Percentiles rank a stretch among this genome's conserved stretches.
These are phyloP conservation scores for Syncephalastrum contaminatum DNA, from an alignment of 371 early-diverging fungal species.

Conservation along the genomic window DNA sequence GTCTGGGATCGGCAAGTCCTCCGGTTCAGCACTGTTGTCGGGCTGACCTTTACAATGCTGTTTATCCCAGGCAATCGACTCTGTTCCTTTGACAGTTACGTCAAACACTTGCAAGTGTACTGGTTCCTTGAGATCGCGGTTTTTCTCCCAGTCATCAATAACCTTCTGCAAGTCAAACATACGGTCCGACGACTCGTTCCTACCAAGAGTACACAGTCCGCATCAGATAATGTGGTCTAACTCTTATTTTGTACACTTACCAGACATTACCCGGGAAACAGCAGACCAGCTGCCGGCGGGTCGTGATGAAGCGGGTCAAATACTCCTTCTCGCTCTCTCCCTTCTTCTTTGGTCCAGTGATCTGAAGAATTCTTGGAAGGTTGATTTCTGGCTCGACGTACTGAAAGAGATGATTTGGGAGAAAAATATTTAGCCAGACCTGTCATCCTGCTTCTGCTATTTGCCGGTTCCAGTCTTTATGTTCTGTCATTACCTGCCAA, in stretches of 20 bases:
- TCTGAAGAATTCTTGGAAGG: conserved; percentile 36
- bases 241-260: conserved; percentile 16
- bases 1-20: conserved; percentile 35
- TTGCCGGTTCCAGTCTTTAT: not conserved
- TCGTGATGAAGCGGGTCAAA: conserved; percentile 39
- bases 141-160: conserved; percentile 30
- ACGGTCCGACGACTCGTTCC: conserved; percentile 46
- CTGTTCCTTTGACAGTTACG: conserved; percentile 35
- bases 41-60: conserved; percentile 23
- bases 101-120: conserved; percentile 33
- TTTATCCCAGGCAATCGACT: conserved; percentile 26
- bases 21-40: conserved; percentile 12
- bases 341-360: conserved; percentile 34
- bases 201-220: conserved; percentile 1
- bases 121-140: conserved; percentile 31
- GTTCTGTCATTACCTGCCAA: conserved; percentile 36
- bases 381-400: conserved; percentile 47
- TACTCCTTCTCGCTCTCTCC: conserved; percentile 34
- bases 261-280: conserved; percentile 47
- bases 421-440: conserved; percentile 8
- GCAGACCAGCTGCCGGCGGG: conserved; percentile 44
- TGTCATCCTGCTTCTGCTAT: not conserved
- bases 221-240: conserved; percentile 1
- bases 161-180: conserved; percentile 38
- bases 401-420: conserved; percentile 13